Evolutionary conservation across 169 alveolate genomes (phyloP).

Genomic region (Plasmodium relictum): DNA sequence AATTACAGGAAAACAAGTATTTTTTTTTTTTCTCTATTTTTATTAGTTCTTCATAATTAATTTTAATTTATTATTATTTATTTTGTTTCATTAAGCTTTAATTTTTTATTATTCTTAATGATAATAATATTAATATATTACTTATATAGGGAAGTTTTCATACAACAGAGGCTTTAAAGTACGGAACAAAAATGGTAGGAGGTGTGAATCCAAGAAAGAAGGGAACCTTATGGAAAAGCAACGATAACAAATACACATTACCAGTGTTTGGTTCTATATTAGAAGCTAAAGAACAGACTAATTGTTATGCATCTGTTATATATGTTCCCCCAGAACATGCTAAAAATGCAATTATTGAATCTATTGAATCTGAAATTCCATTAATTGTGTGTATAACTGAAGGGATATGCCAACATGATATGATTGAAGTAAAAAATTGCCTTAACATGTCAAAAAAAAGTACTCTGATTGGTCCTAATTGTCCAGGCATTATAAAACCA

Average conservation of each 20-base stretch:
- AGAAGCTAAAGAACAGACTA: conserved; percentile 89
- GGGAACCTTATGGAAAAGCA: conserved; percentile 89
- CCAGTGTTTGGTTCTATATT: conserved; percentile 85
- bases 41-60: conserved; percentile 3
- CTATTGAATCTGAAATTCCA: conserved; percentile 96
- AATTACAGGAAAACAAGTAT: conserved; percentile 94
- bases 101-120: not conserved
- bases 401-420: conserved; percentile 98
- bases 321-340: conserved; percentile 98
- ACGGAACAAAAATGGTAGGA: conserved; percentile 95
- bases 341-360: conserved; percentile 95
- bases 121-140: not conserved
- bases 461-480: conserved; percentile 97
- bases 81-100: not conserved
- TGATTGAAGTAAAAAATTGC: conserved; percentile 94
- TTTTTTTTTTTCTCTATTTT: not conserved
- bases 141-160: conserved; percentile 92
- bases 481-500: conserved; percentile 99
- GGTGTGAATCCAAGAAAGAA: conserved; percentile 94
- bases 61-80: not conserved
- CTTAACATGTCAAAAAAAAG: conserved; percentile 88
- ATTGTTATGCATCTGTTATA: conserved; percentile 95
- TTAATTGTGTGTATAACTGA: conserved; percentile 98
- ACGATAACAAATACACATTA: conserved; percentile 82
- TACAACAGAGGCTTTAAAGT: conserved; percentile 91